Conservation (phyloP, 1,284 basidiomycete species). For the Tranzscheliella williamsii region DNA sequence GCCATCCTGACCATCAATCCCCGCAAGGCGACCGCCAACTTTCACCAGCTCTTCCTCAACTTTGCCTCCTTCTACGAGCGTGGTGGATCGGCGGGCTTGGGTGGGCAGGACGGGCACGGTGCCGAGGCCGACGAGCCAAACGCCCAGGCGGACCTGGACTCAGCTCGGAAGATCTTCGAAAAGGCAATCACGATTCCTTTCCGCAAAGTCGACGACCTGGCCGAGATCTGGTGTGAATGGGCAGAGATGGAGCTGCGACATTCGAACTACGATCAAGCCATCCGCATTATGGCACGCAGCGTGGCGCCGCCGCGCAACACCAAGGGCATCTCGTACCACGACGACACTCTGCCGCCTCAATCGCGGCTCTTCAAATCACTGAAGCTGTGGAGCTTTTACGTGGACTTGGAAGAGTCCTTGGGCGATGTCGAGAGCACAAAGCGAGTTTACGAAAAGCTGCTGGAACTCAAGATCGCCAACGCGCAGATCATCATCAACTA, state of each 20-base stretch:
- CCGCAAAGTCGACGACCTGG: slow-evolving; percentile 93
- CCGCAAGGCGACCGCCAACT: slow-evolving; percentile 85
- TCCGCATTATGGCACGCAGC: slow-evolving; percentile 93
- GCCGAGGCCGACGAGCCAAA: slow-evolving; percentile 61
- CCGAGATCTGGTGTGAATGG: slow-evolving; percentile 99
- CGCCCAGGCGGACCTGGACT: slow-evolving; percentile 77
- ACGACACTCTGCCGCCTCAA: slow-evolving; percentile 88
- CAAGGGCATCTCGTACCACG: slow-evolving; percentile 85
- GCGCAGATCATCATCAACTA: slow-evolving; percentile 93
- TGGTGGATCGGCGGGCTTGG: slow-evolving; percentile 70
- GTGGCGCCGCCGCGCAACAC: slow-evolving; percentile 78
- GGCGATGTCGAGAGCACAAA: slow-evolving; percentile 91
- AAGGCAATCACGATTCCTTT: slow-evolving; percentile 89
- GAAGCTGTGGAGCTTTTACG: slow-evolving; percentile 98
- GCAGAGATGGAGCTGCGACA: slow-evolving; percentile 95
- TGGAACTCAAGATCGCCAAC: slow-evolving; percentile 97
- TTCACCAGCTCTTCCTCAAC: slow-evolving; percentile 88
- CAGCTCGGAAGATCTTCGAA: slow-evolving; percentile 87
- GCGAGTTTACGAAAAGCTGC: slow-evolving; percentile 91
- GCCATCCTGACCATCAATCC: slow-evolving; percentile 88
- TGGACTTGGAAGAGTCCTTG: slow-evolving; percentile 94
- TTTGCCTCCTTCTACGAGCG: slow-evolving; percentile 98
- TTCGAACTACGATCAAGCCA: slow-evolving; percentile 93
- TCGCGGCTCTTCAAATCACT: slow-evolving; percentile 92
- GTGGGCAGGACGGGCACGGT: no score